Conservation (phyloP, 2,329 filamentous ascomycete species). For the Colletotrichum orchidophilum region DNA sequence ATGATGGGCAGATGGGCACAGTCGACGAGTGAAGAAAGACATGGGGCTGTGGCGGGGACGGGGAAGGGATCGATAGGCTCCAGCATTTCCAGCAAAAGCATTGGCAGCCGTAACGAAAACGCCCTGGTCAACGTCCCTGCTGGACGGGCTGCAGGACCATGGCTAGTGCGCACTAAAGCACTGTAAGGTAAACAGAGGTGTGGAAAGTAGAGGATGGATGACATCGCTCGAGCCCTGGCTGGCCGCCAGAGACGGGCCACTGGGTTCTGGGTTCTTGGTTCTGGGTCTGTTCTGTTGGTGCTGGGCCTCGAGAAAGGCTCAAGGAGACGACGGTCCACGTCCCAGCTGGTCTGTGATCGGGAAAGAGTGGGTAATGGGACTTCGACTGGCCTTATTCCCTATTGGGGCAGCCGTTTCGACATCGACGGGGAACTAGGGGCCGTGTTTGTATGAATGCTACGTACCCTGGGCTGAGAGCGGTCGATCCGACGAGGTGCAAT, state of each 20-base stretch:
- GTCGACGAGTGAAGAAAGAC: constrained; percentile 26
- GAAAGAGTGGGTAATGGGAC: constrained; percentile 2
- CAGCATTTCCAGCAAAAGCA: constrained; percentile 34
- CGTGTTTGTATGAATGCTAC: neutral
- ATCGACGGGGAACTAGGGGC: neutral
- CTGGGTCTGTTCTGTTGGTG: neutral
- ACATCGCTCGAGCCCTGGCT: constrained; percentile 25
- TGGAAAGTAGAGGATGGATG: constrained; percentile 21
- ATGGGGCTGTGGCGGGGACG: constrained; percentile 40
- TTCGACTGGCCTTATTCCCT: constrained; percentile 20
- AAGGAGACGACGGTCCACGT: neutral
- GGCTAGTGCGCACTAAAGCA: constrained; percentile 7
- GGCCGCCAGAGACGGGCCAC: constrained; percentile 14
- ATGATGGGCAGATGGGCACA: constrained; percentile 23
- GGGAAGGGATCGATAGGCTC: constrained; percentile 43
- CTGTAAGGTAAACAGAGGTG: neutral
- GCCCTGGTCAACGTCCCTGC: constrained; percentile 31
- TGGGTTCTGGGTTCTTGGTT: constrained; percentile 1
- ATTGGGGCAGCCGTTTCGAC: constrained; percentile 20
- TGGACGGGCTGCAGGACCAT: constrained; percentile 27
- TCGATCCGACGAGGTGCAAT: neutral
- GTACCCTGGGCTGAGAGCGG: neutral
- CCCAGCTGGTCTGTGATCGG: constrained; percentile 17
- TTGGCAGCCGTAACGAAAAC: constrained; percentile 22
- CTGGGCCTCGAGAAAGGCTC: neutral